Evolutionary conservation across 257 asterid species (phyloP), one percentile per base, ranked within the genome.

Genomic region (Mentha longifolia): DNA sequence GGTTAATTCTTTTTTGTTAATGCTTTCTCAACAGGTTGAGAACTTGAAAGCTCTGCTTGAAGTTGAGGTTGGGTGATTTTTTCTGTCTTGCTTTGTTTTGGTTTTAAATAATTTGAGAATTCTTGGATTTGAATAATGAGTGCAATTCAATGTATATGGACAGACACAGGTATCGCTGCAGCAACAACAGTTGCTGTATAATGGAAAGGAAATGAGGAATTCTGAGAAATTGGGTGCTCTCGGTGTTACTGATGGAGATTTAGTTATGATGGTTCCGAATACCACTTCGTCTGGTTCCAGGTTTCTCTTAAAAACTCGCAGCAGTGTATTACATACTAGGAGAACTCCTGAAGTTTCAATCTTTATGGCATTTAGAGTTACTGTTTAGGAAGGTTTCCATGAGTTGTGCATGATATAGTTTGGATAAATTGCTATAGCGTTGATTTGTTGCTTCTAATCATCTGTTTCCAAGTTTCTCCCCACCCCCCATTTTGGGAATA

Each of bases 21-120:
- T 67, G 46, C 61, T 13, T 66, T 60, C 6, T 43, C 35, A 31
- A 11, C 89, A 92, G 99, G 99, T 95, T 61, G 99, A 95, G 88
- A 95, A 95, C 84, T 74, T 95, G 85, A 95, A 95, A 85, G 98
- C 97, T 76, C 81, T 95, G 50, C 82, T 95, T 78, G 99, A 95
- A 81, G 98, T 95, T 77, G 99, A 95, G 99, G 99, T 94, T 52
- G 58, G 87, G 70, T 67, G 28, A 61, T 8, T 5, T 19, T 59
- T 22, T 37, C n/a, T 25, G 13, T 11, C 6, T 60, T 45, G 25
- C 41, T 49, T 31, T n/a, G 43, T 61, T 42, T 49, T 65, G 28
- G 6, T 52, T 46, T 49, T 16, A 6, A 14, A 12, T 71, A 47
- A 31, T 52, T 30, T 74, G 41, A 37, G 49, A 22, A 39, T 42